Evolutionary conservation across 768 basidiomycete species (phyloP).

Genomic region (Pulveroboletus ravenelii): DNA sequence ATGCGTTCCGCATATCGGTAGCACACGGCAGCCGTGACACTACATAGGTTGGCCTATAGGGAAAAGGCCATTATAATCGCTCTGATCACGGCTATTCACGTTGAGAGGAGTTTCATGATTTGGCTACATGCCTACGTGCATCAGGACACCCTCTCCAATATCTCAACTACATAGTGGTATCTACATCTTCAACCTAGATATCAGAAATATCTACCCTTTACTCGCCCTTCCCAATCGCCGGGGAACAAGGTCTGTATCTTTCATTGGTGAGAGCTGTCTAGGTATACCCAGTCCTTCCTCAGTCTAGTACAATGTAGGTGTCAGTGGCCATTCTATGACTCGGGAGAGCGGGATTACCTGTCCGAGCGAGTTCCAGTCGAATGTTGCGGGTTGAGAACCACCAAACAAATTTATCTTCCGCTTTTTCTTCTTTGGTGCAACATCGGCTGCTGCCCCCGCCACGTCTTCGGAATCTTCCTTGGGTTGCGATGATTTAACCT

Average conservation of each 20-base stretch:
- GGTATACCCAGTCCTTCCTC: slow-evolving; percentile 56
- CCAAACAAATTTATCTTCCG: slow-evolving; percentile 65
- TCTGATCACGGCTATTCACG: slow-evolving; percentile 67
- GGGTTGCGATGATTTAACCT: slow-evolving; percentile 11
- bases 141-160: not conserved
- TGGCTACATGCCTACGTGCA: slow-evolving; percentile 47
- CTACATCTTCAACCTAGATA: not conserved
- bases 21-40: slow-evolving; percentile 39
- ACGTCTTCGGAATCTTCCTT: slow-evolving; percentile 16
- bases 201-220: slow-evolving; percentile 21
- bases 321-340: not conserved
- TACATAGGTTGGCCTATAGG: slow-evolving; percentile 45
- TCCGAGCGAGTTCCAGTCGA: slow-evolving; percentile 42
- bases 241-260: slow-evolving; percentile 48
- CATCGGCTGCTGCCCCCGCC: slow-evolving; percentile 19
- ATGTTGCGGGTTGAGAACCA: slow-evolving; percentile 36
- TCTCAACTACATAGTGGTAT: not conserved
- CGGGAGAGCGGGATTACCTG: slow-evolving; percentile 29
- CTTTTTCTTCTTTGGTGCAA: slow-evolving; percentile 57
- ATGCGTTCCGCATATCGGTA: slow-evolving; percentile 59
- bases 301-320: slow-evolving; percentile 17
- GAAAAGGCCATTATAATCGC: slow-evolving; percentile 74
- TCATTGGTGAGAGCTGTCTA: slow-evolving; percentile 61
- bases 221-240: slow-evolving; percentile 33
- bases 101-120: slow-evolving; percentile 84